Conservation (phyloP, 2,329 filamentous ascomycete species). For the Myriosclerotinia scirpicola region DNA sequence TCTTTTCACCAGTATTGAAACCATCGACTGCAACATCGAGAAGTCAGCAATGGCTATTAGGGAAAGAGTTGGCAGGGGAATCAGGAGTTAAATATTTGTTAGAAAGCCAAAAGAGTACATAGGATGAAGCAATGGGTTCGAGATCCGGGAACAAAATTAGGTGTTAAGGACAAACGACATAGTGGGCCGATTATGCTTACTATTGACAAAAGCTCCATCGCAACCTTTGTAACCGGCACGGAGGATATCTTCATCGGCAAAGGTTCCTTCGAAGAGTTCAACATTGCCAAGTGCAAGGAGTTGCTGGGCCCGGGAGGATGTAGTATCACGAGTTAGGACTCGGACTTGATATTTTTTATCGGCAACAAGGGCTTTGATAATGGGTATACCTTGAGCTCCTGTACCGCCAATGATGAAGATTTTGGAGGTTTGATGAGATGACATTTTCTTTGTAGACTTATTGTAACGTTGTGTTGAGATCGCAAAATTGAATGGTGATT, state of each 20-base stretch:
- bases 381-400: conserved; percentile 52
- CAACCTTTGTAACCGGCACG: conserved; percentile 48
- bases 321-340: conserved; percentile 50
- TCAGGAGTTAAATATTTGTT: too few species aligned
- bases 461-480: background rate
- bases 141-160: too few species aligned
- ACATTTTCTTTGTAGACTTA: conserved; percentile 7
- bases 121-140: too few species aligned
- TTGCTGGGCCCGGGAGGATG: conserved; percentile 45
- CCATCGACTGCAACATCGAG: conserved; percentile 44
- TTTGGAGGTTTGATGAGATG: conserved; percentile 27
- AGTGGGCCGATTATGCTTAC: too few species aligned
- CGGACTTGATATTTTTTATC: conserved; percentile 48
- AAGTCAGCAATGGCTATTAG: too few species aligned
- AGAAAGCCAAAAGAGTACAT: too few species aligned
- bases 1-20: conserved; percentile 54
- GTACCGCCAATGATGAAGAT: conserved; percentile 51
- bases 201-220: conserved; percentile 54
- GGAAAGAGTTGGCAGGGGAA: too few species aligned
- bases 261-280: conserved; percentile 49
- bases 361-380: conserved; percentile 46
- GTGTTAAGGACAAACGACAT: too few species aligned
- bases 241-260: conserved; percentile 48
- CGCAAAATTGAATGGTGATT: background rate
- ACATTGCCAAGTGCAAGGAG: conserved; percentile 48